These are phyloP conservation scores for Argentina anserina DNA, from an alignment of 306 rosid species.

Conservation along the genomic window DNA sequence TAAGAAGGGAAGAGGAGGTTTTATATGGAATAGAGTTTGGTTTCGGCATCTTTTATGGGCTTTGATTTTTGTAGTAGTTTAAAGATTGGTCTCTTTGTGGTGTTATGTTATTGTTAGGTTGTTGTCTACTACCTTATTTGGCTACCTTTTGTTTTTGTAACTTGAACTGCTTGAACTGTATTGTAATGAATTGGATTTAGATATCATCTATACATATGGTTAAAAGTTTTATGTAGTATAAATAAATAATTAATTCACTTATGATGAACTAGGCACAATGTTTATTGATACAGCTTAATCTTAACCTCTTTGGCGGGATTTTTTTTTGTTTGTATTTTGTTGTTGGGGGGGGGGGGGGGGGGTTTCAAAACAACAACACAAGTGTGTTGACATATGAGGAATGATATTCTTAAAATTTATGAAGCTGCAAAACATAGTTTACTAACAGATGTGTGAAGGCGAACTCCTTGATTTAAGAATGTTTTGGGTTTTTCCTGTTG, in stretches of 20 bases:
- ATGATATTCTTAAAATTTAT: no score
- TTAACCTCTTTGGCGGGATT: no score
- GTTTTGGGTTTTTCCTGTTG: background rate
- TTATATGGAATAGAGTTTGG: background rate
- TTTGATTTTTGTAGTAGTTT: background rate
- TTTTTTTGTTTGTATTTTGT: no score
- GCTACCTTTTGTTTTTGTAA: background rate
- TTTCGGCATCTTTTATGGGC: background rate
- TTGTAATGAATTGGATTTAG: background rate
- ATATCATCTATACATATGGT: background rate
- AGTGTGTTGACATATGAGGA: no score
- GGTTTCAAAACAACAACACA: no score
- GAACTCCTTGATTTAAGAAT: background rate
- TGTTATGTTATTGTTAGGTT: background rate
- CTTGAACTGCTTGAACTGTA: background rate
- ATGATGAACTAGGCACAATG: background rate
- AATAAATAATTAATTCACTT: background rate
- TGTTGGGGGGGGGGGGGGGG: no score
- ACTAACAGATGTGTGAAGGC: no score
- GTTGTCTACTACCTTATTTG: background rate
- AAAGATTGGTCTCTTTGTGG: background rate
- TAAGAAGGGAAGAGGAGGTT: background rate
- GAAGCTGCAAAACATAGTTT: no score
- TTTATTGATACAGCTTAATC: background rate
- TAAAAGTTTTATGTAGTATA: background rate